Percentiles rank a stretch among this genome's conserved stretches.
Conservation (phyloP, 306 rosid genomes). For the Carpinus fangiana region DNA sequence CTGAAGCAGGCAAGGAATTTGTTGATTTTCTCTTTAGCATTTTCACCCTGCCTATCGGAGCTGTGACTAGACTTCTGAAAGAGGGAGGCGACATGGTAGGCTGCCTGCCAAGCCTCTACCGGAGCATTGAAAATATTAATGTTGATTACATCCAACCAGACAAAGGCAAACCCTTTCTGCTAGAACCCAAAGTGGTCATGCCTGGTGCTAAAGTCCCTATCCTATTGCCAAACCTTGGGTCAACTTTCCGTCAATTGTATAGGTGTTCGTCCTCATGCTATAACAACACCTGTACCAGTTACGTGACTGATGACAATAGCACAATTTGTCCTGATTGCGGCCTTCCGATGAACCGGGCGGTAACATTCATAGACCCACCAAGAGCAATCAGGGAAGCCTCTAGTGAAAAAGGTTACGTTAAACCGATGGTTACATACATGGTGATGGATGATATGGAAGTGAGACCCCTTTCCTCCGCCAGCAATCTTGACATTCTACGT, state of each 20-base stretch:
- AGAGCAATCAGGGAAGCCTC: not conserved
- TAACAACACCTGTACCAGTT: no score
- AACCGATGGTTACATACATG: slow-evolving; percentile 36
- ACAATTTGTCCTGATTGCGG: fast-evolving
- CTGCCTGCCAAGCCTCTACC: not conserved
- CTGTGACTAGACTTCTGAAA: not conserved
- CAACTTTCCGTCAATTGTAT: no score
- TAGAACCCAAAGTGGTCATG: slow-evolving; percentile 6
- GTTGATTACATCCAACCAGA: not conserved
- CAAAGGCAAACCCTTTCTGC: not conserved
- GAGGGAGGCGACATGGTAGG: not conserved
- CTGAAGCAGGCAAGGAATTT: slow-evolving; percentile 17
- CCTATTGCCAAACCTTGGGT: no score
- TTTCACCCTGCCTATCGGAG: slow-evolving; percentile 12
- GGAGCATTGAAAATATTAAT: slow-evolving; percentile 13
- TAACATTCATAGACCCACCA: not conserved
- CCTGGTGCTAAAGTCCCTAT: slow-evolving; percentile 2
- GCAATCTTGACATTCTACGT: not conserved
- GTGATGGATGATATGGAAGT: slow-evolving; percentile 47
- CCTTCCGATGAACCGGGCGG: not conserved
- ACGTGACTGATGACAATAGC: no score
- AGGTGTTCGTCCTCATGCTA: no score
- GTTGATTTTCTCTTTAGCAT: slow-evolving; percentile 25
- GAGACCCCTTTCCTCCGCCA: slow-evolving; percentile 25
- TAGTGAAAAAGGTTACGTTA: slow-evolving; percentile 26